Percentiles rank a stretch among this genome's conserved stretches.
These are phyloP conservation scores for Ceratonia siliqua DNA, from an alignment of 306 rosid genomes.

Conservation along the genomic window DNA sequence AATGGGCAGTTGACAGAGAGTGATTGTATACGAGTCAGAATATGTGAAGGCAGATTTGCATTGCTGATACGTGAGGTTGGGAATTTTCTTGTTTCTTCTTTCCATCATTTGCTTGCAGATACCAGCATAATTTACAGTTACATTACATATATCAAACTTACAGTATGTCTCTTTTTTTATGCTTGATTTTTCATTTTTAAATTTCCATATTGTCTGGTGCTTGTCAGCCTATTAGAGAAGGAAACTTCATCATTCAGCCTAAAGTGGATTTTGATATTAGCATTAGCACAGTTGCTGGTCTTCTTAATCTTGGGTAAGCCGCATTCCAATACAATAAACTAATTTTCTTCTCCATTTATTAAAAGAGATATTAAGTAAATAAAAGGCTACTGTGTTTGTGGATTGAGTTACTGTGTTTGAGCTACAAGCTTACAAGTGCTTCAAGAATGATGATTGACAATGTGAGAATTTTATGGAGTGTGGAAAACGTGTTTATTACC, in stretches of 20 bases:
- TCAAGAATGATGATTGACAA: no score
- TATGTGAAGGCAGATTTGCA: constrained; percentile 99
- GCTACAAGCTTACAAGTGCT: no score
- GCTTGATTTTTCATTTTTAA: constrained; percentile 23
- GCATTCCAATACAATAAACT: constrained; percentile 31
- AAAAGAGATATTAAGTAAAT: no score
- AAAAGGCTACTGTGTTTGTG: no score
- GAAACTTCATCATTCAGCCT: constrained; percentile 97
- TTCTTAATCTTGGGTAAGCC: constrained; percentile 96
- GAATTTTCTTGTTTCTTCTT: background rate
- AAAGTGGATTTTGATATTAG: constrained; percentile 98
- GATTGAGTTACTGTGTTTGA: no score
- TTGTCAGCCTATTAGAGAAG: constrained; percentile 93
- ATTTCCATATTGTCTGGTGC: constrained; percentile 23
- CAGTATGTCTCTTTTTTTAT: constrained; percentile 13
- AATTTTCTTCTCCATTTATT: no score
- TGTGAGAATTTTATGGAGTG: no score
- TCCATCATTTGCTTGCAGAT: constrained; percentile 22
- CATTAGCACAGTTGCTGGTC: constrained; percentile 94
- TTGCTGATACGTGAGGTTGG: constrained; percentile 91
- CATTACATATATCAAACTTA: background rate
- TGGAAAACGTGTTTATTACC: no score
- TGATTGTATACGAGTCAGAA: constrained; percentile 94
- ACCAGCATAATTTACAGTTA: background rate
- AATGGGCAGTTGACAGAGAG: constrained; percentile 89